These are phyloP conservation scores for Dissophora ornata DNA, from an alignment of 192 early-diverging fungal species.

Conservation along the genomic window DNA sequence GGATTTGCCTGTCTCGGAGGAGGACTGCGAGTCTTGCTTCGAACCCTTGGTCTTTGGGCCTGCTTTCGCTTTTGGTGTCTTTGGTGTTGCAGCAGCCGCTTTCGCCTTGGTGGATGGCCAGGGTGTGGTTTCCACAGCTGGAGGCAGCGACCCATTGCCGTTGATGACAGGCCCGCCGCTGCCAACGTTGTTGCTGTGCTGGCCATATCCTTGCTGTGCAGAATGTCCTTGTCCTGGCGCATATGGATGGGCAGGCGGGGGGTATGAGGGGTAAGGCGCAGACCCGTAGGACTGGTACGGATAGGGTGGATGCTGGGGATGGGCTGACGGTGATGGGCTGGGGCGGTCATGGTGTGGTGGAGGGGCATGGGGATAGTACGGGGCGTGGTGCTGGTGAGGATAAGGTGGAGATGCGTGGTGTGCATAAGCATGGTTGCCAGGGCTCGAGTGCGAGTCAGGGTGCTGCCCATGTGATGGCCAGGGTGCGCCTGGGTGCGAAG, in stretches of 20 bases:
- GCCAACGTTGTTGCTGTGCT: background rate
- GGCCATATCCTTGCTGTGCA: background rate
- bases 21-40: background rate
- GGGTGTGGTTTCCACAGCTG: background rate
- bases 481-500: background rate
- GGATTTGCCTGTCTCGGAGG: background rate
- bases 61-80: conserved; percentile 6
- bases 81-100: background rate
- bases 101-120: conserved; percentile 13
- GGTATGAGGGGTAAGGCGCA: conserved; percentile 1
- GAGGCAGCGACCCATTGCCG: background rate
- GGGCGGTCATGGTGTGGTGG: background rate
- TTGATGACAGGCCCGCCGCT: background rate
- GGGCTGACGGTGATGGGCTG: background rate
- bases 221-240: background rate
- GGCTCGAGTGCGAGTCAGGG: background rate
- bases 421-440: background rate
- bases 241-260: conserved; percentile 12
- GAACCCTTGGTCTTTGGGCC: conserved; percentile 2
- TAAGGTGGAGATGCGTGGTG: background rate
- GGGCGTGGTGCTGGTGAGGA: background rate
- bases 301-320: background rate
- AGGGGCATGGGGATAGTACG: background rate
- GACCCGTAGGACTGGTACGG: background rate
- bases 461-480: background rate